Conservation (phyloP, 2,329 filamentous ascomycete species). For the Rhytidhysteron rufulum region DNA sequence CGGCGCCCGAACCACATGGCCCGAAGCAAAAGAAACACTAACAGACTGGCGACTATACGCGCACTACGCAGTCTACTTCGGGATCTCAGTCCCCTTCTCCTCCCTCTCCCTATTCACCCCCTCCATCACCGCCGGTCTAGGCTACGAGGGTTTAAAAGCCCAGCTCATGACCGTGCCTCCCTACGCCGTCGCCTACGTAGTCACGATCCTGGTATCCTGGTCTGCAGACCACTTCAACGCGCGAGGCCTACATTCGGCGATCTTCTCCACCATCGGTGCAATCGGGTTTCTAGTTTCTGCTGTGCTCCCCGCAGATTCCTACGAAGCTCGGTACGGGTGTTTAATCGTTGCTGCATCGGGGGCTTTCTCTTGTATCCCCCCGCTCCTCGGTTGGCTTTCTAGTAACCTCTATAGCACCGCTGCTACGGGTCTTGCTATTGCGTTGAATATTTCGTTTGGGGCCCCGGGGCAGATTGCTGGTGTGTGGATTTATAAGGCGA, state of each 20-base stretch:
- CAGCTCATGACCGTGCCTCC: slow-evolving; percentile 67
- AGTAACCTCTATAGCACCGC: slow-evolving; percentile 65
- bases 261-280: slow-evolving; percentile 49
- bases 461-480: slow-evolving; percentile 68
- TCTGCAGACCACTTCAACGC: slow-evolving; percentile 9
- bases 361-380: slow-evolving; percentile 65
- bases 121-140: slow-evolving; percentile 58
- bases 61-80: slow-evolving; percentile 43
- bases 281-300: slow-evolving; percentile 61
- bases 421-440: slow-evolving; percentile 64
- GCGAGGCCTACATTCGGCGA: slow-evolving; percentile 50
- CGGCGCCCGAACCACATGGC: slow-evolving; percentile 40
- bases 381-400: slow-evolving; percentile 67
- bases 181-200: slow-evolving; percentile 58
- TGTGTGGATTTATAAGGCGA: slow-evolving; percentile 68
- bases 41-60: slow-evolving; percentile 51
- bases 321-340: slow-evolving; percentile 62
- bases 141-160: slow-evolving; percentile 52
- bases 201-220: slow-evolving; percentile 33
- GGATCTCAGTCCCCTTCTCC: slow-evolving; percentile 18
- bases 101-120: slow-evolving; percentile 58
- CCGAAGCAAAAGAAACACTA: slow-evolving; percentile 44
- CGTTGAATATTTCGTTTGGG: slow-evolving; percentile 65
- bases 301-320: slow-evolving; percentile 57
- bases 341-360: slow-evolving; percentile 65